Evolutionary conservation across 148 eudicot species (phyloP).

Genomic region (Salicornia ramosissima): DNA sequence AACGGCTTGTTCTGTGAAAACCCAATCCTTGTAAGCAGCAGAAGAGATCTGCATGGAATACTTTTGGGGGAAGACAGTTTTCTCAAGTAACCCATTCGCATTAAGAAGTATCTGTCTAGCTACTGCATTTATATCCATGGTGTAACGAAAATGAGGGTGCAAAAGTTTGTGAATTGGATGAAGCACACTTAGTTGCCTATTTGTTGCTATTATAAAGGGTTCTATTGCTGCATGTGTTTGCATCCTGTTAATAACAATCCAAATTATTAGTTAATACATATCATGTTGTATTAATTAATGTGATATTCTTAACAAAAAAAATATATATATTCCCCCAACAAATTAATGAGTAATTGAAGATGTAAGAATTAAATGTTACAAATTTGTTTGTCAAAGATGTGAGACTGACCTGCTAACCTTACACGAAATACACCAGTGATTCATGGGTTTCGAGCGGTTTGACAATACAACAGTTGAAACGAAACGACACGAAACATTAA

Average conservation of each 20-base stretch:
- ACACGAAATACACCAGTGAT: too few relatives aligned
- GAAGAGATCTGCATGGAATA: slow-evolving; percentile 64
- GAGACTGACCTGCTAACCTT: too few relatives aligned
- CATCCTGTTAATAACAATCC: slow-evolving; percentile 41
- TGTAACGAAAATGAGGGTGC: slow-evolving; percentile 76
- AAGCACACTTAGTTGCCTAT: slow-evolving; percentile 72
- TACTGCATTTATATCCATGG: slow-evolving; percentile 66
- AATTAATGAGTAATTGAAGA: too few relatives aligned
- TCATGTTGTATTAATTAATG: background rate
- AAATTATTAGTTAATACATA: background rate
- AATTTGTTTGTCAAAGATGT: too few relatives aligned
- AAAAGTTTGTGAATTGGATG: slow-evolving; percentile 82
- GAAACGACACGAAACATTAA: too few relatives aligned
- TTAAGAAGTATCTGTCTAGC: slow-evolving; percentile 68
- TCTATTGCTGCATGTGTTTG: slow-evolving; percentile 68
- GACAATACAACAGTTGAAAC: too few relatives aligned
- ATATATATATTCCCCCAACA: too few relatives aligned
- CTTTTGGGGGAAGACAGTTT: slow-evolving; percentile 52
- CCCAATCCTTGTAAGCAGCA: slow-evolving; percentile 50
- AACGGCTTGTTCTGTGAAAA: slow-evolving; percentile 74
- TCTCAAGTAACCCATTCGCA: slow-evolving; percentile 67
- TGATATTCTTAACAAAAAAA: too few relatives aligned
- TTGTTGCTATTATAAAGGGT: slow-evolving; percentile 73
- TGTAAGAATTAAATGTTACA: background rate
- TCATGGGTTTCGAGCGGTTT: too few relatives aligned